Percentiles rank a stretch among this genome's conserved stretches.
phyloP scores from a whole-genome alignment of 768 basidiomycete species.

The Hirschioporus abietinus region DNA sequence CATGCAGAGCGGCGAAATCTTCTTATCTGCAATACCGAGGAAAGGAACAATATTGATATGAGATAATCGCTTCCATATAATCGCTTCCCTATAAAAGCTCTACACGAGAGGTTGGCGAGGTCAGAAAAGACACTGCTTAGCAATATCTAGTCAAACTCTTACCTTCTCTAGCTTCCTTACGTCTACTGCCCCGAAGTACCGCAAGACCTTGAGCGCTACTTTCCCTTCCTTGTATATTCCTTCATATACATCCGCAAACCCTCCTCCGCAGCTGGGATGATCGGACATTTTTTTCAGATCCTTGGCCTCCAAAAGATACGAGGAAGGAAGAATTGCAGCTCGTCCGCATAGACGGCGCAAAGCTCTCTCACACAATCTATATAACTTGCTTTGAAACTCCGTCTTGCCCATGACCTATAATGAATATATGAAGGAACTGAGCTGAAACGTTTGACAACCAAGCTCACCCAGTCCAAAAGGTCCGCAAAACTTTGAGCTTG shows the following conservation, averaged over 20 bases:
- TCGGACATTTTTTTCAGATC: background rate
- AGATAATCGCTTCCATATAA: constrained; percentile 2
- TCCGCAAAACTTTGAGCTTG: background rate
- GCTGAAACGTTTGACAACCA: background rate
- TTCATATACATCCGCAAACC: background rate
- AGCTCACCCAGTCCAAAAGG: background rate
- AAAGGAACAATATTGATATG: background rate
- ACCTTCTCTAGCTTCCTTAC: background rate
- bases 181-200: background rate
- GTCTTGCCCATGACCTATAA: background rate
- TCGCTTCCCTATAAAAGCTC: background rate
- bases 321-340: constrained; percentile 1
- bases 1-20: constrained; percentile 8
- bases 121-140: background rate
- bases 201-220: constrained; percentile 2
- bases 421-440: background rate
- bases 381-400: background rate
- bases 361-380: background rate
- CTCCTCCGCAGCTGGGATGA: background rate
- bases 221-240: background rate
- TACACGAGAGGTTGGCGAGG: background rate
- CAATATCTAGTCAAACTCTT: background rate
- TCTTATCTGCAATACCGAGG: constrained; percentile 2
- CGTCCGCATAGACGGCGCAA: background rate
- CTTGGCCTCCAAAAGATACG: background rate